Evolutionary conservation across 1,284 basidiomycete species (phyloP).

Genomic region (Apiotrichum brassicae): DNA sequence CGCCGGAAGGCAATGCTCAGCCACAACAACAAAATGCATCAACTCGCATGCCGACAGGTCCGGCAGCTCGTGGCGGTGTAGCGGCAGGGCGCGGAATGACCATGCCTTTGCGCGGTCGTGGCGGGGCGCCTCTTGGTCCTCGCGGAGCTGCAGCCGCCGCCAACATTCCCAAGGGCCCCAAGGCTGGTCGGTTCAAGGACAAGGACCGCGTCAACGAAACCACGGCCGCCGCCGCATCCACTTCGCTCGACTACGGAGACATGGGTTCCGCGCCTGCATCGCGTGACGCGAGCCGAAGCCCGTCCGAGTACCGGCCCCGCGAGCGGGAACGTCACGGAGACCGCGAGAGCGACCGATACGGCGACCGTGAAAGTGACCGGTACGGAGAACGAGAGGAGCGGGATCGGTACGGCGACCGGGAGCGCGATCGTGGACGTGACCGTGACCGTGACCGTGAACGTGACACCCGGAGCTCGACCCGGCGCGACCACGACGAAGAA

Average conservation of each 20-base stretch:
- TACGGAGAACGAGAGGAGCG: slow-evolving; percentile 8
- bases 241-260: slow-evolving; percentile 35
- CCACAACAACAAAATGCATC: not conserved
- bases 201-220: slow-evolving; percentile 39
- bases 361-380: slow-evolving; percentile 5
- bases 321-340: slow-evolving; percentile 6
- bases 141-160: slow-evolving; percentile 23
- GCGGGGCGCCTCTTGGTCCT: slow-evolving; percentile 37
- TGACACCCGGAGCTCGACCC: slow-evolving; percentile 6
- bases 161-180: slow-evolving; percentile 31
- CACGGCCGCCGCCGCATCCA: slow-evolving; percentile 14
- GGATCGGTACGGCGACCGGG: slow-evolving; percentile 8
- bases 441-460: slow-evolving; percentile 1
- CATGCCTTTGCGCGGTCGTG: slow-evolving; percentile 26
- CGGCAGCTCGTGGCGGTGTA: slow-evolving; percentile 17
- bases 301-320: not conserved
- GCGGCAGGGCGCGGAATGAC: slow-evolving; percentile 19
- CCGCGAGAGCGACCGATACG: slow-evolving; percentile 5
- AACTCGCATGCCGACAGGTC: not conserved
- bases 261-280: slow-evolving; percentile 9
- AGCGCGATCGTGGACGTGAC: slow-evolving; percentile 6
- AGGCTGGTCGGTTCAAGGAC: slow-evolving; percentile 41
- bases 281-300: slow-evolving; percentile 8
- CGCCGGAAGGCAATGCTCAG: no score
- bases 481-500: slow-evolving; percentile 5